These are phyloP conservation scores for Odontarrhena argentea DNA, from an alignment of 345 rosid genomes.

Conservation along the genomic window DNA sequence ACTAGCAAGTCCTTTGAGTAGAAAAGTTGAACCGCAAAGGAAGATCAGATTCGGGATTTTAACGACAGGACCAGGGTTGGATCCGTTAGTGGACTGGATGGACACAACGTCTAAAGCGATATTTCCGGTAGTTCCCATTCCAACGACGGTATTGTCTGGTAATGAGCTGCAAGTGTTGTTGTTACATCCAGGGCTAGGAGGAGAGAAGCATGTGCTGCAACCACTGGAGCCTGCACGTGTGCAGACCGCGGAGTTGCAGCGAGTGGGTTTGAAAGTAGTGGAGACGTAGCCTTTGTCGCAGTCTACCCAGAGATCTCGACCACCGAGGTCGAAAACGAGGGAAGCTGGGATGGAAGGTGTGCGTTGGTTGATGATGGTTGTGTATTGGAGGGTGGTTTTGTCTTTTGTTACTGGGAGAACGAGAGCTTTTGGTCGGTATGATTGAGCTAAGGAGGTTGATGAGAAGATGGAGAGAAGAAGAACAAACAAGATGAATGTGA, in stretches of 20 bases:
- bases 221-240: slow-evolving; percentile 50
- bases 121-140: slow-evolving; percentile 53
- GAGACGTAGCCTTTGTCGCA: slow-evolving; percentile 56
- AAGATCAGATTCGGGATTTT: slow-evolving; percentile 46
- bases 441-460: slow-evolving; percentile 45
- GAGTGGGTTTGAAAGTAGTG: slow-evolving; percentile 53
- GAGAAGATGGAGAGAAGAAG: slow-evolving; percentile 13
- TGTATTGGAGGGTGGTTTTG: slow-evolving; percentile 60
- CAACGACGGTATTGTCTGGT: slow-evolving; percentile 53
- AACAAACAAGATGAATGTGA: background rate
- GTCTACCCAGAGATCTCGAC: slow-evolving; percentile 65
- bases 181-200: slow-evolving; percentile 68
- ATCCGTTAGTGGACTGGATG: slow-evolving; percentile 65
- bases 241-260: slow-evolving; percentile 65
- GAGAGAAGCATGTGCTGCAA: slow-evolving; percentile 52
- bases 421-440: slow-evolving; percentile 69
- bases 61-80: slow-evolving; percentile 56
- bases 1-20: slow-evolving; percentile 54
- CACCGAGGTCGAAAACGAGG: slow-evolving; percentile 70
- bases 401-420: slow-evolving; percentile 64
- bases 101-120: slow-evolving; percentile 57
- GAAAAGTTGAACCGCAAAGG: slow-evolving; percentile 46
- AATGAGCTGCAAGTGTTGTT: slow-evolving; percentile 60
- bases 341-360: slow-evolving; percentile 55
- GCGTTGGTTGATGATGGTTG: slow-evolving; percentile 56